Evolutionary conservation across 257 asterid genomes (phyloP).

Genomic region (Lycium barbarum): DNA sequence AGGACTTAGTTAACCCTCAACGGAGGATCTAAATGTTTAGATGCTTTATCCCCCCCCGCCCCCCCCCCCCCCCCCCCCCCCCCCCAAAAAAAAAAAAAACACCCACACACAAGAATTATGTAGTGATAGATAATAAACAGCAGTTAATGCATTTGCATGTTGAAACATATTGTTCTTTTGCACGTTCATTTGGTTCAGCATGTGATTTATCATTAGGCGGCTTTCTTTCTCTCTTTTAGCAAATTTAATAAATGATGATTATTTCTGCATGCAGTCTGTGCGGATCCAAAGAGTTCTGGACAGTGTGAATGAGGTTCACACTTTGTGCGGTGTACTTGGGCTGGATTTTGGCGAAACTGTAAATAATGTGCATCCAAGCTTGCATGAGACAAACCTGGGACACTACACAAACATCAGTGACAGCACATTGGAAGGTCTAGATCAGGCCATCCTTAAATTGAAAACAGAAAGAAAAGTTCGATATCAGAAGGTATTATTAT

Average conservation of each 20-base stretch:
- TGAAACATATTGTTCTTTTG: too few relatives aligned
- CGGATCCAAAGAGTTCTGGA: conserved; percentile 81
- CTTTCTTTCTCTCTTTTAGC: conserved; percentile 9
- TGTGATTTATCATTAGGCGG: neutral
- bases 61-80: too few relatives aligned
- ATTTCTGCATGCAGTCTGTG: conserved; percentile 65
- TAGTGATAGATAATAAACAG: neutral
- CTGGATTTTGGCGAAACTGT: conserved; percentile 84
- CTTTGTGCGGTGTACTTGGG: conserved; percentile 73
- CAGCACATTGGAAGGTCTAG: conserved; percentile 76
- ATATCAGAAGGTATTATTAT: conserved; percentile 74
- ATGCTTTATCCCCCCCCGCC: too few relatives aligned
- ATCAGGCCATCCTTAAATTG: conserved; percentile 66
- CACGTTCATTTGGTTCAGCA: conserved; percentile 3
- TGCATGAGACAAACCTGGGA: conserved; percentile 65
- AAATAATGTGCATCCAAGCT: conserved; percentile 85
- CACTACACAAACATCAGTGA: conserved; percentile 81
- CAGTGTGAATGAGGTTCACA: conserved; percentile 84
- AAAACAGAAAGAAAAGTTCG: conserved; percentile 79
- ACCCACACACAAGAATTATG: neutral
- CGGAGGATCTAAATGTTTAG: neutral
- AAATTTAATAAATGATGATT: conserved; percentile 10
- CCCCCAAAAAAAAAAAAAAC: too few relatives aligned
- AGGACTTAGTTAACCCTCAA: neutral
- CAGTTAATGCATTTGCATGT: too few relatives aligned